Percentiles rank a stretch among this genome's conserved stretches.
These are phyloP conservation scores for Apiotrichum laibachii DNA, from an alignment of 1,284 basidiomycete genomes.

Conservation along the genomic window DNA sequence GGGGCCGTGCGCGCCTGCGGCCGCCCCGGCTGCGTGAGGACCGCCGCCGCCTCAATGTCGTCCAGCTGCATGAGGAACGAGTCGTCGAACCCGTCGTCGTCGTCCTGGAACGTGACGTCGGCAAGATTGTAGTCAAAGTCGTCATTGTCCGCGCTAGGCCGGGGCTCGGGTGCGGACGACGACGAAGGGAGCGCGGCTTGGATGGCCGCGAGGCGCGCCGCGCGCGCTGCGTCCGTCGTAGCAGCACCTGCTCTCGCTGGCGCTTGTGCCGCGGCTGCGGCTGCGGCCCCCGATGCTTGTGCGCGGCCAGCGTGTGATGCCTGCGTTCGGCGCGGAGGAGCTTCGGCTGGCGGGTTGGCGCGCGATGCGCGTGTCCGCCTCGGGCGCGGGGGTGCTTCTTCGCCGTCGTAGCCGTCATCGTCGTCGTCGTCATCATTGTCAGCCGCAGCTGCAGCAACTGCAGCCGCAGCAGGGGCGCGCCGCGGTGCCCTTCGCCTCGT, in stretches of 20 bases:
- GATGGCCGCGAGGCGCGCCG: constrained; percentile 19
- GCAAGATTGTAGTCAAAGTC: constrained; percentile 2
- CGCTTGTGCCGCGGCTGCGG: not conserved
- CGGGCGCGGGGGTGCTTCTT: not conserved
- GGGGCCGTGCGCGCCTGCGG: not conserved
- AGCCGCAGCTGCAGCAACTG: not conserved
- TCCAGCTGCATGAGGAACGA: constrained; percentile 26
- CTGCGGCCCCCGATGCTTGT: too few relatives aligned
- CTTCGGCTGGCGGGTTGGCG: too few relatives aligned
- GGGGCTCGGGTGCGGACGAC: too few relatives aligned
- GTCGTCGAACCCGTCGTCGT: constrained; percentile 24
- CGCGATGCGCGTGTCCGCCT: too few relatives aligned
- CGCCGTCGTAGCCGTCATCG: not conserved
- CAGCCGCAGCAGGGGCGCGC: not conserved
- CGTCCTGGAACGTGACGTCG: constrained; percentile 5
- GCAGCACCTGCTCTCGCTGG: not conserved
- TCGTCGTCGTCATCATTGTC: not conserved
- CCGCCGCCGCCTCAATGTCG: constrained; percentile 20
- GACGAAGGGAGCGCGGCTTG: constrained; percentile 3
- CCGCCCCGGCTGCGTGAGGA: not conserved
- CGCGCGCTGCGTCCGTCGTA: constrained; percentile 1
- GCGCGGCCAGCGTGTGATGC: too few relatives aligned
- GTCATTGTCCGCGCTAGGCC: too few relatives aligned
- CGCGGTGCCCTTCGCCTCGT: not conserved
- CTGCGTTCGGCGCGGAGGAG: too few relatives aligned